These are phyloP conservation scores for Annona cherimola DNA, from an alignment of 164 flowering plant species.

Conservation along the genomic window DNA sequence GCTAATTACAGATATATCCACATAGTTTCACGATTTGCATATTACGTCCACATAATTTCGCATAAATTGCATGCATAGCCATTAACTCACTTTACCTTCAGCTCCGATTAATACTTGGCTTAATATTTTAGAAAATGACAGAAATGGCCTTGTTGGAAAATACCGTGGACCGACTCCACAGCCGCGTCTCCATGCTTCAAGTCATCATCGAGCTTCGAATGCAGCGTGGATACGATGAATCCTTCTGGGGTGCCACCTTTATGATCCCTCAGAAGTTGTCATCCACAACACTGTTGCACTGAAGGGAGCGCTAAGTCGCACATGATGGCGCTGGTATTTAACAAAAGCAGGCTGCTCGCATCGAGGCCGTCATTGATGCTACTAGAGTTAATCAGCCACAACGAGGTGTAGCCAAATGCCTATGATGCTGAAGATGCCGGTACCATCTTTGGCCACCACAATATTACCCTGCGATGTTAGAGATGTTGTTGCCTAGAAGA, in stretches of 20 bases:
- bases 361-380: constrained; percentile 56
- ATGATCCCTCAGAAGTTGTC: constrained; percentile 75
- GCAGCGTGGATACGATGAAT: too few relatives aligned
- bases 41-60: too few relatives aligned
- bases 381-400: constrained; percentile 81
- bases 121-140: too few relatives aligned
- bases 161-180: constrained; percentile 33
- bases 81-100: too few relatives aligned
- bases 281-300: constrained; percentile 31
- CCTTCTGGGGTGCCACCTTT: constrained; percentile 52
- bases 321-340: constrained; percentile 65
- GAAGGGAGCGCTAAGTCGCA: constrained; percentile 80
- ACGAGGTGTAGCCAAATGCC: constrained; percentile 76
- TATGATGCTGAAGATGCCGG: constrained; percentile 67
- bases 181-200: constrained; percentile 79
- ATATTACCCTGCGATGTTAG: too few relatives aligned
- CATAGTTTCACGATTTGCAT: too few relatives aligned
- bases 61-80: too few relatives aligned
- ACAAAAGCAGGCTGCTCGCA: constrained; percentile 38
- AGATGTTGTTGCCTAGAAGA: too few relatives aligned
- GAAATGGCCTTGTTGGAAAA: too few relatives aligned
- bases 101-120: too few relatives aligned
- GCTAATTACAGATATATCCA: too few relatives aligned
- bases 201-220: constrained; percentile 56
- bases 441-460: too few relatives aligned